Evolutionary conservation across 1,284 basidiomycete species (phyloP), one percentile per base, ranked within the genome.

Genomic region (Irpex rosettiformis): DNA sequence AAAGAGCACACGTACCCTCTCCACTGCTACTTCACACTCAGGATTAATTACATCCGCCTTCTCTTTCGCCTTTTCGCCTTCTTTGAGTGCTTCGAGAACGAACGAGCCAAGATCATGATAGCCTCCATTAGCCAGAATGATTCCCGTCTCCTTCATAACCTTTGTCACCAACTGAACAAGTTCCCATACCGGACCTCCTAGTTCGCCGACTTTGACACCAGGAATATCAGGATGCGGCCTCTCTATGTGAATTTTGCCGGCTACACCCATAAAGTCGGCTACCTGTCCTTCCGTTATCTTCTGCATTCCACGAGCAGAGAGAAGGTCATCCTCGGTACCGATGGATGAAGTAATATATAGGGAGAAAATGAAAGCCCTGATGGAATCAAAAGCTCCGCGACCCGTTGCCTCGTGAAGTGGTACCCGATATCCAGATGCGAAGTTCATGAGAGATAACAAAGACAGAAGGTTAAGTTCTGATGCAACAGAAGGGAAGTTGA

Each of bases 361-460:
- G 13, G 83, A 80, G 65, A 93, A 84, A 27, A 84, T 77, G 53
- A 94, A 79, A 2, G 84, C 85, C 53, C 88, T 81, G 65, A 94
- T 88, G 59, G 82, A 85, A 70, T 93, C 89, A 80, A 86, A 93
- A 62, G 91, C 89, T 24, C 92, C 91, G 37, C 89, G 82, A 13
- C 85, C 82, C 6, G 86, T 85, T 57, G 83, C 81, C 27, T 74
- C 70, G 69, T 91, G 90, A 40, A 94, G 78, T 1, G 86, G 82
- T 4, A 79, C 75, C 27, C 90, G 85, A 69, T 90, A 94, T 29
- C 89, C 89, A 1, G 89, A 91, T 6, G 81, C 89, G 69, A 93
- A 91, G 70, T 93, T 93, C 30, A 94, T 78, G 6, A 94, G 77
- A 1, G 86, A 84, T 40, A 94, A 79, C 4, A 89, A 72, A 30